Base-by-base conservation (phyloP, 2,329 filamentous ascomycete genomes). In the Pyricularia grisea region DNA sequence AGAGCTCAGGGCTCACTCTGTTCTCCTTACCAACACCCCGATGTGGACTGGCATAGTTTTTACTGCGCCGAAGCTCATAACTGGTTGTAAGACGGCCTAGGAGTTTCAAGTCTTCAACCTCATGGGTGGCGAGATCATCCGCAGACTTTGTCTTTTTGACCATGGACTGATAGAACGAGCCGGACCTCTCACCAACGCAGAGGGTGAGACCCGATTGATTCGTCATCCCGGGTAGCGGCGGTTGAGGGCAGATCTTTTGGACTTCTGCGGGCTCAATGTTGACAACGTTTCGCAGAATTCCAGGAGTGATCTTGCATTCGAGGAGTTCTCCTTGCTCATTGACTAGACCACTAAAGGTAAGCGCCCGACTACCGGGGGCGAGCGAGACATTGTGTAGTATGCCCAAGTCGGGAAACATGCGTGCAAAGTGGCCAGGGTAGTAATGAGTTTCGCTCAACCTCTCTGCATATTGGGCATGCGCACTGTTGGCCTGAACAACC, bases 321-420 rank as follows among this genome's bases (percentile, higher is more conserved):
- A 88, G 76, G 3, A 90, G 73, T 6, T 82, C 77, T 7, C 88
- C 88, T 14, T 30, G 74, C 17, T 79, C 75, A 72, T 86, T 83
- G 27, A 91, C 79, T 67, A 81, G 83, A 5, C 86, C 84, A 71
- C 87, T 90, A 73, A 90, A 89, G 0, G 88, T 90, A 66, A 91
- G 79, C 65, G 84, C 84, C 1, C 84, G 85, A 31, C 79, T 77
- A 68, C 81, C 78, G 10, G 81, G 75, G 2, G 79, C 83, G 30
- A 91, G 79, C 60, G 88, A 90, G 71, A 88, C 85, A 30, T 78
- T 75, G 31, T 81, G 75, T n/a, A 77, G 76, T n/a, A 85, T 80
- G 28, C 85, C 73, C 42, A 79, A 76, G n/a, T 80, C 73, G 7
- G 84, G 82, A 66, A 91, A 78, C 87, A 91, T 90, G 67, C 83